Conservation (phyloP, 441 rosid species). For the Corymbia citriodora region DNA sequence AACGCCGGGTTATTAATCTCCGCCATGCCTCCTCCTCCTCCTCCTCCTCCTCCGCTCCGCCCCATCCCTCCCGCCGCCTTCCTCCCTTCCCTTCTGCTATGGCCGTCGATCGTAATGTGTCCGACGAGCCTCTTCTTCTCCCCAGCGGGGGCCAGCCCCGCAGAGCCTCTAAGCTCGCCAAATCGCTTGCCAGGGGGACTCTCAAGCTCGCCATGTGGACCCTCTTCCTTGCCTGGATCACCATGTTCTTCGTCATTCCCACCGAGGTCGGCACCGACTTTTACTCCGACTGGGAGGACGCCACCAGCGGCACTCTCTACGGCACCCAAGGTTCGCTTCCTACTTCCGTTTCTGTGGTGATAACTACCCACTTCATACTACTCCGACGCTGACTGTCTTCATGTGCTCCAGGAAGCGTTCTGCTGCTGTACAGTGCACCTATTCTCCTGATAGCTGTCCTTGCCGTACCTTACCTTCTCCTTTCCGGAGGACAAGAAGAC, state of each 20-base stretch:
- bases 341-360: neutral
- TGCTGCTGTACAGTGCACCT: neutral
- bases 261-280: constrained; percentile 1
- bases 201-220: constrained; percentile 5
- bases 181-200: neutral
- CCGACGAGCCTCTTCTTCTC: neutral
- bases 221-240: constrained; percentile 4
- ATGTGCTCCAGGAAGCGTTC: neutral
- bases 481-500: neutral
- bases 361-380: neutral
- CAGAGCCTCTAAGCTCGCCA: neutral
- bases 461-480: neutral
- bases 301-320: constrained; percentile 6
- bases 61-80: neutral
- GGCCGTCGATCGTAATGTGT: neutral
- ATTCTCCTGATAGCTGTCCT: neutral
- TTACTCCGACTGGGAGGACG: constrained; percentile 5
- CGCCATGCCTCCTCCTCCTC: neutral
- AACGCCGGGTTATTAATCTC: neutral
- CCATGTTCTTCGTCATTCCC: constrained; percentile 6
- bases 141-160: neutral
- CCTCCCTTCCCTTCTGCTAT: neutral
- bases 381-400: neutral
- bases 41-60: neutral
- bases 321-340: constrained; percentile 1